A percentile compares a stretch with the other conserved stretches of the same genome.
phyloP scores from a whole-genome alignment of 2,329 filamentous ascomycete species.

The Epichloe aotearoae region DNA sequence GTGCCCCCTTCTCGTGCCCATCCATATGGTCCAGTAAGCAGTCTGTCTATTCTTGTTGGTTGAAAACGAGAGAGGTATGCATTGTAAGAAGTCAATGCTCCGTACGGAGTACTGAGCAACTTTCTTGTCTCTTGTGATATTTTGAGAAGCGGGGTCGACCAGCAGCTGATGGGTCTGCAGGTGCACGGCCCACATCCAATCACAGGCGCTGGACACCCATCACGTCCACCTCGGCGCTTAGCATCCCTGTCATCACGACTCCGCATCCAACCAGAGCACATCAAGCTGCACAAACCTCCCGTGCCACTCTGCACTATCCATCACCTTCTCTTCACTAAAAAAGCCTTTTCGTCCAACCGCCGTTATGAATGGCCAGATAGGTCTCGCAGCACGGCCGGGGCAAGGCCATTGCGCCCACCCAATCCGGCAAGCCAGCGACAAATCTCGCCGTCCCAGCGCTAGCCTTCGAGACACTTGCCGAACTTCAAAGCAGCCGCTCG shows the following conservation, averaged over 20 bases:
- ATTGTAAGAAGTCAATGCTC: no score
- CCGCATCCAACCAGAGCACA: constrained; percentile 27
- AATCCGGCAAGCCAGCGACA: not conserved
- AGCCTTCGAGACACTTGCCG: constrained; percentile 26
- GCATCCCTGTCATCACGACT: constrained; percentile 18
- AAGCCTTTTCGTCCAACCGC: not conserved
- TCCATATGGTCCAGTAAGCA: no score
- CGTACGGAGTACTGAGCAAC: no score
- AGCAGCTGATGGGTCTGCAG: not conserved
- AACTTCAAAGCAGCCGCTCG: constrained; percentile 37
- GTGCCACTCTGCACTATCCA: constrained; percentile 5
- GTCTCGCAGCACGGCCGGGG: not conserved
- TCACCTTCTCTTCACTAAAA: constrained; percentile 2
- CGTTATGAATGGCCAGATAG: constrained; percentile 2
- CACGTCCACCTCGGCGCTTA: constrained; percentile 24
- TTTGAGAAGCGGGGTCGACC: not conserved
- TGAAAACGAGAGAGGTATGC: no score
- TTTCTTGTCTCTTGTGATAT: not conserved
- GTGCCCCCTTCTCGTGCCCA: no score
- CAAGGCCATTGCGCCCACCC: not conserved
- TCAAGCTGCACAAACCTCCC: constrained; percentile 3
- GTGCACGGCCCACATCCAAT: constrained; percentile 2
- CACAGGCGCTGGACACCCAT: not conserved
- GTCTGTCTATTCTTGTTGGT: no score
- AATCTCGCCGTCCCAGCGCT: constrained; percentile 7